Evolutionary conservation across 2,329 filamentous ascomycete species (phyloP), one percentile per base, ranked within the genome.

Genomic region (Cyphellophora attinorum): DNA sequence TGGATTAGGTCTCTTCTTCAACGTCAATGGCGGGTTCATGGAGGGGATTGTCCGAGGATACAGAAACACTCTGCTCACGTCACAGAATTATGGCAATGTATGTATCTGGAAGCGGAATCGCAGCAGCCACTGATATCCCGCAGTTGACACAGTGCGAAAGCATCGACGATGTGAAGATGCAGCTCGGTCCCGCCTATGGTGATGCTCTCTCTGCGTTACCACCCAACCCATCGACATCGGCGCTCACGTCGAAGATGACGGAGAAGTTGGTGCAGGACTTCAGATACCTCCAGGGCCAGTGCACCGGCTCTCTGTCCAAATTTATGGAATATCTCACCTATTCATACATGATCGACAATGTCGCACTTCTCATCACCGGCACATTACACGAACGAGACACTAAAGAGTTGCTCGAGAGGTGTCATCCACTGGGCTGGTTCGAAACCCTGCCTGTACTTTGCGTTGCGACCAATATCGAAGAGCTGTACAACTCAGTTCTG

Each of bases 341-440:
- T 59, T 89, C 88, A 43, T 98, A 98, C 71, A 98, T 98, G 91
- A 98, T 98, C 62, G 91, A 98, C 65, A 98, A 98, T 53, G 86
- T 98, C 34, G 91, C 93, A 25, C 79, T 98, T 27, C 77, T 98
- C 53, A 98, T 98, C 61, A 98, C 91, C 14, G 91, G 91, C 43
- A 98, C 91, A 10, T 74, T 98, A 18, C 91, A 98, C 64, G 93
- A 98, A 65, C 78, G 91, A 57, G 91, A 98, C 59, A 98, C 91
- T 3, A 79, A 88, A 40, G 91, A 98, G 64, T 74, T 98, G 44
- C 68, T 98, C 35, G 91, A 96, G 56, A 74, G 91, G 60, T 98
- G 93, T 62, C 93, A 98, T 53, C 91, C 91, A 5, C 74, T 98
- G 5, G 91, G 91, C 49, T 96, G 88, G 86, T 98, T 98, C 59